Evolutionary conservation across 148 eudicot genomes (phyloP).

Genomic region (Rhododendron mucronatum): DNA sequence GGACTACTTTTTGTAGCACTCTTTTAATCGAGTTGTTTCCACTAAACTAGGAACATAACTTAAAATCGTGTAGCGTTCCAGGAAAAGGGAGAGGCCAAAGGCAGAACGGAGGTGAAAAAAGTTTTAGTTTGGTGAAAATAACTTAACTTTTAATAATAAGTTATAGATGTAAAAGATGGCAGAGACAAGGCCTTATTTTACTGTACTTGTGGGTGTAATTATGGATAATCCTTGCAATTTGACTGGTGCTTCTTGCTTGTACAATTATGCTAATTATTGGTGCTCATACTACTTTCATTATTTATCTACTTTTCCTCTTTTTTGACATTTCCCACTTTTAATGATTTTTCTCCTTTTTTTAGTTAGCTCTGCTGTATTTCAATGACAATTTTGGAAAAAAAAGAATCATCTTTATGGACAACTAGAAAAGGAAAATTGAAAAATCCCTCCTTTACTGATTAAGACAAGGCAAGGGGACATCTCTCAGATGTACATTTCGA

Average conservation of each 20-base stretch:
- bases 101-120: no score
- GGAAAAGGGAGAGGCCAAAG: not conserved
- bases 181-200: not conserved
- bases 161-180: no score
- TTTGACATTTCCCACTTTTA: not conserved
- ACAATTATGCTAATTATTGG: not conserved
- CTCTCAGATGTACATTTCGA: not conserved
- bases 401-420: not conserved
- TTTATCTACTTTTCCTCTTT: not conserved
- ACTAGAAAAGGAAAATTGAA: not conserved
- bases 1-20: no score
- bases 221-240: conserved; percentile 18
- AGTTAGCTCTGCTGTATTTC: not conserved
- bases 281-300: not conserved
- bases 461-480: not conserved
- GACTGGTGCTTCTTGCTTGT: conserved; percentile 7
- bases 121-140: no score
- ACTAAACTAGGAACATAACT: no score
- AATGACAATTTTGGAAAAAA: not conserved
- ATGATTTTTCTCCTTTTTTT: not conserved
- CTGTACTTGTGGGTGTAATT: not conserved
- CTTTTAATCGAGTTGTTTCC: no score
- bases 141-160: no score
- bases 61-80: no score
- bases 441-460: not conserved